Percentiles rank a stretch among this genome's conserved stretches.
Conservation (phyloP, 768 basidiomycete species). For the Leucocoprinus birnbaumii region DNA sequence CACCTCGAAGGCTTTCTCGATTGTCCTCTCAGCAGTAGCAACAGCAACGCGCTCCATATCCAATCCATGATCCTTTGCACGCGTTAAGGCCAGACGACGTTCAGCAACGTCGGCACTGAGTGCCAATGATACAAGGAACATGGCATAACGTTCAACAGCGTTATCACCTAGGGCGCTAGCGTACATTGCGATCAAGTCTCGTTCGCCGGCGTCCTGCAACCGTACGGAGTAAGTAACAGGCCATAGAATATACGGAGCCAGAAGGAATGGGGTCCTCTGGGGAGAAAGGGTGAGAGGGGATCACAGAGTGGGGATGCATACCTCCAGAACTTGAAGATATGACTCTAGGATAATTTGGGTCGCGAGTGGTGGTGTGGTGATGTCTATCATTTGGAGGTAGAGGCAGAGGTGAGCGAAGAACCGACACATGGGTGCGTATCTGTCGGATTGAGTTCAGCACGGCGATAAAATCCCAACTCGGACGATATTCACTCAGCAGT, state of each 20-base stretch:
- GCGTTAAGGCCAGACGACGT: conserved; percentile 64
- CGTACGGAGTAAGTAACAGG: neutral
- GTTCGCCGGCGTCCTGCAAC: conserved; percentile 67
- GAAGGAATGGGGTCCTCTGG: too few species aligned
- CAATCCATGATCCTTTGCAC: conserved; percentile 82
- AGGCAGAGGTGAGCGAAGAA: conserved; percentile 96
- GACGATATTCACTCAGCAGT: conserved; percentile 51
- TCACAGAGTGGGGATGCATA: conserved; percentile 23
- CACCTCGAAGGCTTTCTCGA: conserved; percentile 68
- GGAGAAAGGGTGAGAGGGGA: too few species aligned
- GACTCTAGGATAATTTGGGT: conserved; percentile 83
- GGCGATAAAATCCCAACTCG: neutral
- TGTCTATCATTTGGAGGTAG: conserved; percentile 79
- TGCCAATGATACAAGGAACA: conserved; percentile 80
- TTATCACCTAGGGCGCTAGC: conserved; percentile 88
- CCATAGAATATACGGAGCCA: neutral
- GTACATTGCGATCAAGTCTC: conserved; percentile 90
- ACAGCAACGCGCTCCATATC: conserved; percentile 79
- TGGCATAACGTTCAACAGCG: conserved; percentile 88
- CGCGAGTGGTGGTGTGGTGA: conserved; percentile 67
- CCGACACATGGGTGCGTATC: conserved; percentile 46
- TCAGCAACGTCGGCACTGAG: conserved; percentile 61
- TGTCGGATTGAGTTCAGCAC: neutral
- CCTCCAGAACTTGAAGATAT: conserved; percentile 87
- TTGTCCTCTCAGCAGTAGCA: conserved; percentile 74